A percentile compares a stretch with the other conserved stretches of the same genome.
Evolutionary conservation across 495 filamentous ascomycete species (phyloP).

Genomic region (Daldinia concentrica): DNA sequence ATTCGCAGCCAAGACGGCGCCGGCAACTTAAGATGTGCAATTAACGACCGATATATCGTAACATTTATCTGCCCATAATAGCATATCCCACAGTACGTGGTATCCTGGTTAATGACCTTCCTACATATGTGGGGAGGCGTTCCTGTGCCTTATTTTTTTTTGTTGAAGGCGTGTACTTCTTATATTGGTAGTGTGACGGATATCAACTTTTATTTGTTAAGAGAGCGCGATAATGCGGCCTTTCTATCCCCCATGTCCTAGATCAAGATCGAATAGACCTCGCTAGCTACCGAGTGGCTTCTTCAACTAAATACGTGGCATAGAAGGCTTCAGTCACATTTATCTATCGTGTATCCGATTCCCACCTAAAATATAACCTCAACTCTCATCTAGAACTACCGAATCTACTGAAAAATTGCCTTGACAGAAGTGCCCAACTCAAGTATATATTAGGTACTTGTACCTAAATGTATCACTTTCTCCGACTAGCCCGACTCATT

Average conservation of each 20-base stretch:
- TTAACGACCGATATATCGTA: conserved; percentile 14
- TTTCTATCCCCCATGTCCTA: neutral
- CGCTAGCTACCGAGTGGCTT: neutral
- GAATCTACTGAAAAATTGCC: neutral
- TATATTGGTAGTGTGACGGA: neutral
- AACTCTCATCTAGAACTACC: neutral
- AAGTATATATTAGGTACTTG: neutral
- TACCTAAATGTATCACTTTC: neutral
- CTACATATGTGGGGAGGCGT: conserved; percentile 3
- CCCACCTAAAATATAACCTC: neutral
- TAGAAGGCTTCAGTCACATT: neutral
- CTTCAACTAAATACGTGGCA: neutral
- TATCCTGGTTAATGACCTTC: neutral
- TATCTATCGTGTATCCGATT: neutral
- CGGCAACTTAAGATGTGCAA: conserved; percentile 5
- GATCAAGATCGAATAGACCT: neutral
- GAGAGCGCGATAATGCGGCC: neutral
- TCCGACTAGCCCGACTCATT: neutral
- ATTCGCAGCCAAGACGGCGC: conserved; percentile 24
- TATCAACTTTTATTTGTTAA: neutral
- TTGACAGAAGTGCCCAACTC: neutral
- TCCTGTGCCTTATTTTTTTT: neutral
- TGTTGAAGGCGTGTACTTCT: neutral
- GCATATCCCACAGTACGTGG: neutral
- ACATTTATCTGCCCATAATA: conserved; percentile 11